Conservation (phyloP, 2,329 filamentous ascomycete species). For the Penicillium verrucosum region DNA sequence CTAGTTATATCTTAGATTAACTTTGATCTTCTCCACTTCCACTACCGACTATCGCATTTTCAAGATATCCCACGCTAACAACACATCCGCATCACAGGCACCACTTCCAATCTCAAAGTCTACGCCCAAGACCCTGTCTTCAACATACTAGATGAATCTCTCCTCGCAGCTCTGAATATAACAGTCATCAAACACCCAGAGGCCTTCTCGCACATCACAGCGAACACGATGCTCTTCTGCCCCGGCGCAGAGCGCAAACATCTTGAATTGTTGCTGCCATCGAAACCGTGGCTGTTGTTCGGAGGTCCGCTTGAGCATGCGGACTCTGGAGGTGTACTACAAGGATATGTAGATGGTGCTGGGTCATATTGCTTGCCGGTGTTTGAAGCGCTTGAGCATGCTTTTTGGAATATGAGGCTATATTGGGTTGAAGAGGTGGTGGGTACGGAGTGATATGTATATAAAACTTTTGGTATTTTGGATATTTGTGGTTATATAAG, state of each 20-base stretch:
- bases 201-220: constrained; percentile 52
- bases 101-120: constrained; percentile 22
- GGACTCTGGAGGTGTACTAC: constrained; percentile 23
- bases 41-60: not conserved
- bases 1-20: not conserved
- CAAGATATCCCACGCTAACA: not conserved
- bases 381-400: constrained; percentile 34
- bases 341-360: constrained; percentile 17
- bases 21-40: too few relatives aligned
- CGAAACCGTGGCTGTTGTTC: constrained; percentile 54
- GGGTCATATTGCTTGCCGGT: constrained; percentile 27
- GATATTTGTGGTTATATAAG: not conserved
- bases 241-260: constrained; percentile 55
- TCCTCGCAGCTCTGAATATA: constrained; percentile 37
- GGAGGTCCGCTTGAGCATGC: constrained; percentile 48
- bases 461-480: not conserved
- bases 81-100: not conserved
- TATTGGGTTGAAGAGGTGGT: constrained; percentile 23
- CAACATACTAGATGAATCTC: constrained; percentile 39
- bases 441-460: not conserved
- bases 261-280: constrained; percentile 52
- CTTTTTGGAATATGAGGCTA: constrained; percentile 39
- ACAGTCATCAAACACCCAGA: constrained; percentile 47
- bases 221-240: constrained; percentile 56
- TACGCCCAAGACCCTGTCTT: constrained; percentile 58